Conservation (phyloP, 805 yeast genomes). For the Kodamaea jinghongensis region DNA sequence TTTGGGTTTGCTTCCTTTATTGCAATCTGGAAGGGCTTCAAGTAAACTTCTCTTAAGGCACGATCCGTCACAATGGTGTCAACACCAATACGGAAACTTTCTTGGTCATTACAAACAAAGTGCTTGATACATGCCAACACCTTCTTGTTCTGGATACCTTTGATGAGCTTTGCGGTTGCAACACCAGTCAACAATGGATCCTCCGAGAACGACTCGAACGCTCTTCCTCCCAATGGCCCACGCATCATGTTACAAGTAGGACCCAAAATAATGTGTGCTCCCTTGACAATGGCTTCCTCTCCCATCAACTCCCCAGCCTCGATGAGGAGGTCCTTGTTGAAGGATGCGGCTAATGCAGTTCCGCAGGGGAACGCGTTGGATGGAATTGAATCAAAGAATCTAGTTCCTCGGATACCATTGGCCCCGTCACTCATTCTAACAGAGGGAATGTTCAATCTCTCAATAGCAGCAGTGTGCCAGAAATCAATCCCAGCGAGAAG, state of each 20-base stretch:
- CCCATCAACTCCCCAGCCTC: slow-evolving; percentile 54
- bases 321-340: slow-evolving; percentile 46
- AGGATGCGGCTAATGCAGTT: slow-evolving; percentile 57
- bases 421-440: slow-evolving; percentile 51
- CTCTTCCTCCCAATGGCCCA: slow-evolving; percentile 59
- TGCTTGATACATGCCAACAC: slow-evolving; percentile 60
- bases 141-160: slow-evolving; percentile 52
- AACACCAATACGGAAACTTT: slow-evolving; percentile 49
- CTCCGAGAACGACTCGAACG: slow-evolving; percentile 60
- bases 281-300: slow-evolving; percentile 51
- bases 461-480: slow-evolving; percentile 15
- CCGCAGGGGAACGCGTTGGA: slow-evolving; percentile 62
- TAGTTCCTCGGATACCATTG: slow-evolving; percentile 62
- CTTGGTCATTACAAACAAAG: slow-evolving; percentile 62
- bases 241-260: slow-evolving; percentile 52
- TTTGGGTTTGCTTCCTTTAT: slow-evolving; percentile 51
- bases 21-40: slow-evolving; percentile 62
- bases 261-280: slow-evolving; percentile 49
- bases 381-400: slow-evolving; percentile 49
- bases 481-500: slow-evolving; percentile 30
- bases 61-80: slow-evolving; percentile 53
- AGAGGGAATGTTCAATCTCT: slow-evolving; percentile 15
- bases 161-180: slow-evolving; percentile 46
- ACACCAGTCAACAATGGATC: slow-evolving; percentile 52
- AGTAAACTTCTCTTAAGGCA: slow-evolving; percentile 62